Percentiles rank a stretch among this genome's conserved stretches.
Conservation (phyloP, 306 rosid species). For the Vicia villosa region DNA sequence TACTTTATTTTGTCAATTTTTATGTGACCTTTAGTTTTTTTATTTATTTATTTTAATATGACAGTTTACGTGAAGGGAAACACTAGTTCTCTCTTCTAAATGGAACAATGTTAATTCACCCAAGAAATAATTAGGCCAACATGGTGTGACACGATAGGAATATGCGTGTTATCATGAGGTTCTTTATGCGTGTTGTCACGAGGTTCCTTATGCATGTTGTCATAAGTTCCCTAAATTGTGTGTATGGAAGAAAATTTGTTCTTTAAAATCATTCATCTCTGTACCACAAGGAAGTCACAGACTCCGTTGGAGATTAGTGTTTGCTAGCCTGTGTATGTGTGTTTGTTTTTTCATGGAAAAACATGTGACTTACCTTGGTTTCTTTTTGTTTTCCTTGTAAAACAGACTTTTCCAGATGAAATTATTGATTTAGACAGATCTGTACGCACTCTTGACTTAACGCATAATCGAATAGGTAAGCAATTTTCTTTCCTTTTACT, state of each 20-base stretch:
- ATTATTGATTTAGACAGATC: conserved; percentile 74
- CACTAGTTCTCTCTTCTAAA: neutral
- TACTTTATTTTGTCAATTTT: neutral
- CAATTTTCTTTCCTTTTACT: conserved; percentile 19
- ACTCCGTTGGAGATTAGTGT: neutral
- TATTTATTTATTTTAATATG: neutral
- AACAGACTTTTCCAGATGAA: conserved; percentile 83
- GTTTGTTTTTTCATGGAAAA: neutral
- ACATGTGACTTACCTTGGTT: conserved; percentile 27
- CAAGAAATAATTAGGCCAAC: too few species aligned
- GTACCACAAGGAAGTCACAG: neutral
- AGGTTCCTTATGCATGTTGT: neutral
- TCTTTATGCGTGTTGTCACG: too few species aligned
- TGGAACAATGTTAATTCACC: too few species aligned
- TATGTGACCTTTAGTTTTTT: neutral
- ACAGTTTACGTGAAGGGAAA: neutral
- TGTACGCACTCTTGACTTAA: conserved; percentile 87
- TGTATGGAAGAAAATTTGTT: neutral
- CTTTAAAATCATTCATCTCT: neutral
- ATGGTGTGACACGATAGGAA: too few species aligned
- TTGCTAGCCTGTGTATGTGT: neutral
- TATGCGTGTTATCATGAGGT: too few species aligned
- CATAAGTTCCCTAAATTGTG: neutral
- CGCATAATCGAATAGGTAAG: conserved; percentile 78
- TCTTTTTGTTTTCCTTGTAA: conserved; percentile 13